Evolutionary conservation across 2,329 filamentous ascomycete genomes (phyloP).

Genomic region (Dactylonectria macrodidyma): DNA sequence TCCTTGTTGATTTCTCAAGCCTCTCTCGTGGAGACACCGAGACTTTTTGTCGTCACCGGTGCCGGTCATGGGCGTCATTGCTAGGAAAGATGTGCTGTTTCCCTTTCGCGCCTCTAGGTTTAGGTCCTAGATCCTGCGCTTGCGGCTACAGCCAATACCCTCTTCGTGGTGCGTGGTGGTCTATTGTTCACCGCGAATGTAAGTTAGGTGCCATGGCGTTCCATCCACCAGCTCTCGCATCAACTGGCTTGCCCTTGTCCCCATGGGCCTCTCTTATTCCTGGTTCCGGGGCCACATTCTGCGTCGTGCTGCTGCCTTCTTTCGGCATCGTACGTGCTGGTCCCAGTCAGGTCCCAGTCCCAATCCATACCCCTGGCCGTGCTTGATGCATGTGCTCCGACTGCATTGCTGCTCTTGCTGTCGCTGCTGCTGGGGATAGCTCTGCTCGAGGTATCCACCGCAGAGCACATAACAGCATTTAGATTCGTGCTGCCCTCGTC

Average conservation of each 20-base stretch:
- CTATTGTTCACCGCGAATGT: constrained; percentile 21
- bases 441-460: constrained; percentile 38
- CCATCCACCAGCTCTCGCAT: constrained; percentile 31
- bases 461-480: constrained; percentile 36
- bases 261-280: constrained; percentile 25
- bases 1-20: constrained; percentile 23
- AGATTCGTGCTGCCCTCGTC: constrained; percentile 39
- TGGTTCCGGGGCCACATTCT: constrained; percentile 26
- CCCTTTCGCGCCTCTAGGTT: constrained; percentile 4
- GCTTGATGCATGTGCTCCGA: constrained; percentile 42
- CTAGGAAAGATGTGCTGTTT: constrained; percentile 1
- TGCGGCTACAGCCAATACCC: too few species aligned
- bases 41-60: constrained; percentile 33
- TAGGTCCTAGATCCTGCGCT: too few species aligned
- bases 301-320: constrained; percentile 43
- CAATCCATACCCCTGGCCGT: constrained; percentile 26
- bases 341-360: constrained; percentile 22
- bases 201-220: constrained; percentile 20
- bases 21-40: constrained; percentile 15
- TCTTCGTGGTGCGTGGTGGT: constrained; percentile 19
- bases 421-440: constrained; percentile 36
- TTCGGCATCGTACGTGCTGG: constrained; percentile 36
- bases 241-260: constrained; percentile 26
- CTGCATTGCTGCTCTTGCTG: constrained; percentile 44
- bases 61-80: constrained; percentile 26